These are phyloP conservation scores for Stephanodiscus minutulus DNA, from an alignment of 108 stramenopile genomes.

Conservation along the genomic window DNA sequence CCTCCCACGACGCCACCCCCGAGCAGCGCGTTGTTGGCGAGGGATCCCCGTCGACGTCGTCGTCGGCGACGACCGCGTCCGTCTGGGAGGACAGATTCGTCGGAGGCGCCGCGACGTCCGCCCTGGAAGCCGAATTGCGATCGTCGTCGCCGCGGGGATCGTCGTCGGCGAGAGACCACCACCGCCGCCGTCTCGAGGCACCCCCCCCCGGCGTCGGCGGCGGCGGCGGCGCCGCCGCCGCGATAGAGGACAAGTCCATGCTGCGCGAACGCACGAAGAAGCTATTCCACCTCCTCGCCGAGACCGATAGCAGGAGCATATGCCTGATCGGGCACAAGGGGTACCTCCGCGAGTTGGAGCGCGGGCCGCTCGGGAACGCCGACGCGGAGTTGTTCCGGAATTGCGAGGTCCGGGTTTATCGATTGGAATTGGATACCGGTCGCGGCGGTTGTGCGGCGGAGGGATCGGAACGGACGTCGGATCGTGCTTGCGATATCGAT, in stretches of 20 bases:
- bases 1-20: not conserved
- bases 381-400: constrained; percentile 57
- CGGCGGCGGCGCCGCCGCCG: not conserved
- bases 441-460: too few relatives aligned
- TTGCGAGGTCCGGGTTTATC: constrained; percentile 68
- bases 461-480: too few relatives aligned
- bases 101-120: not conserved
- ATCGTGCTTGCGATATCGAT: not conserved
- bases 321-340: constrained; percentile 70
- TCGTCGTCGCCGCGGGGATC: not conserved
- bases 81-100: not conserved
- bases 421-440: constrained; percentile 12
- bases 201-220: too few relatives aligned
- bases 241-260: constrained; percentile 42
- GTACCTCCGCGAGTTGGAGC: constrained; percentile 67
- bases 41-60: not conserved
- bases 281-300: constrained; percentile 55
- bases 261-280: constrained; percentile 55
- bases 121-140: not conserved
- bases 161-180: not conserved
- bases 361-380: constrained; percentile 52
- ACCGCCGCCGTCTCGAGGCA: not conserved
- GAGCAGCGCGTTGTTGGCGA: too few relatives aligned
- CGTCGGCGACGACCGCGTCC: not conserved
- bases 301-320: constrained; percentile 47